Conservation (phyloP, 2,329 filamentous ascomycete genomes). For the Verticillium nonalfalfae region DNA sequence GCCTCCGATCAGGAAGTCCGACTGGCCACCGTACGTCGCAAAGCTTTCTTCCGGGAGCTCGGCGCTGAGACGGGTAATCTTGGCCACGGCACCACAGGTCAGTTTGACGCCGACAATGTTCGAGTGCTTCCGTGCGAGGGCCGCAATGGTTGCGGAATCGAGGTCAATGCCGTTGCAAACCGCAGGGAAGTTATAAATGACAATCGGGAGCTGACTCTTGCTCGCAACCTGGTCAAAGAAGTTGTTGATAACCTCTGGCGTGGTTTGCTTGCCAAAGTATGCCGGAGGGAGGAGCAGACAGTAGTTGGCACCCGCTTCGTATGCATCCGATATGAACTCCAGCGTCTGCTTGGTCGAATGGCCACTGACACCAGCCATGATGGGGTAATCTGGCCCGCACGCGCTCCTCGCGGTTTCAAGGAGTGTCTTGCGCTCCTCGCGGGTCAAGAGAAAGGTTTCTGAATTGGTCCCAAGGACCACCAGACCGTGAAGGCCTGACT, state of each 20-base stretch:
- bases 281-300: constrained; percentile 54
- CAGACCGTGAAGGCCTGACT: constrained; percentile 41
- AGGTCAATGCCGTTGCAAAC: constrained; percentile 64
- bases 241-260: constrained; percentile 45
- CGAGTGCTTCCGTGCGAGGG: constrained; percentile 37
- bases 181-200: constrained; percentile 64
- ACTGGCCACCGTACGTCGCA: constrained; percentile 65
- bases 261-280: constrained; percentile 60
- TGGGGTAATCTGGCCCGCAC: constrained; percentile 45
- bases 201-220: constrained; percentile 46
- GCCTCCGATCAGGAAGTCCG: constrained; percentile 62
- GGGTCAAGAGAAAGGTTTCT: constrained; percentile 50
- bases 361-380: constrained; percentile 58
- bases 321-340: constrained; percentile 52
- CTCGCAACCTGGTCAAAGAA: constrained; percentile 54
- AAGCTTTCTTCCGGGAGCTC: constrained; percentile 50
- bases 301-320: constrained; percentile 54
- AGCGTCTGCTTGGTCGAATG: constrained; percentile 60
- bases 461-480: constrained; percentile 50
- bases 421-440: constrained; percentile 52
- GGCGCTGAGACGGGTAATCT: constrained; percentile 55
- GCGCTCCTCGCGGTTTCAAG: constrained; percentile 47
- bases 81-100: constrained; percentile 65
- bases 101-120: constrained; percentile 61
- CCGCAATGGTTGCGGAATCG: constrained; percentile 54